A percentile compares a stretch with the other conserved stretches of the same genome.
Evolutionary conservation across 2,329 filamentous ascomycete genomes (phyloP).

Genomic region (Sarocladiaceae sp.): DNA sequence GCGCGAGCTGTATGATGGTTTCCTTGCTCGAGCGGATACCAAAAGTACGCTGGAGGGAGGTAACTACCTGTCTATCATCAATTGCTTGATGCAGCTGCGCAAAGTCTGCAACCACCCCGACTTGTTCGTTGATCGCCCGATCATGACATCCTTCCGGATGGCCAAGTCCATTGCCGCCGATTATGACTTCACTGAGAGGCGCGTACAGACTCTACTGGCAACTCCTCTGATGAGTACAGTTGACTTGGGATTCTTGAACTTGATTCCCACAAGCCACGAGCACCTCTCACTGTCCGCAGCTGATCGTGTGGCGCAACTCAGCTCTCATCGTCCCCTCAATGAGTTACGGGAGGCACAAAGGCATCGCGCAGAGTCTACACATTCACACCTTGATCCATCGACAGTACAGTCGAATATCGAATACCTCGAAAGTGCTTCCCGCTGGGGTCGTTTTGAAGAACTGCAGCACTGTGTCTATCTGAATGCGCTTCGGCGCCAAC

Average conservation of each 20-base stretch:
- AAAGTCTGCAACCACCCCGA: constrained; percentile 99
- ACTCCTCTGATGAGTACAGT: constrained; percentile 57
- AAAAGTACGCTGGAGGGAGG: constrained; percentile 83
- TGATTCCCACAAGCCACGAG: constrained; percentile 68
- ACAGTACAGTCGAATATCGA: constrained; percentile 63
- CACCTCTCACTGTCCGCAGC: constrained; percentile 48
- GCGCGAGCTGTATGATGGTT: constrained; percentile 92
- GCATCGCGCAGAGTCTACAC: constrained; percentile 48
- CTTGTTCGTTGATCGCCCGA: constrained; percentile 89
- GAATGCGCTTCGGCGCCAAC: constrained; percentile 73
- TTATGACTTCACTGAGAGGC: constrained; percentile 65
- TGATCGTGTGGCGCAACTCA: constrained; percentile 57
- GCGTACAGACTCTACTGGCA: constrained; percentile 60
- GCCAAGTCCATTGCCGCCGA: constrained; percentile 67
- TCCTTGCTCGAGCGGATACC: constrained; percentile 84
- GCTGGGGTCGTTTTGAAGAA: constrained; percentile 67
- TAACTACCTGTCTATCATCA: constrained; percentile 97
- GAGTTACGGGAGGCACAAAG: constrained; percentile 68
- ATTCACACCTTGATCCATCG: constrained; percentile 54
- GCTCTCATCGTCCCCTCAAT: constrained; percentile 62
- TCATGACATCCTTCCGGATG: constrained; percentile 96
- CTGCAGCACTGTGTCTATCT: constrained; percentile 75
- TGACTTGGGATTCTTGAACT: constrained; percentile 70
- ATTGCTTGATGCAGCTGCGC: constrained; percentile 92
- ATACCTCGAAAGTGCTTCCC: constrained; percentile 64